Conservation (phyloP, 78 protist species). For the Isochrysis galbana region DNA sequence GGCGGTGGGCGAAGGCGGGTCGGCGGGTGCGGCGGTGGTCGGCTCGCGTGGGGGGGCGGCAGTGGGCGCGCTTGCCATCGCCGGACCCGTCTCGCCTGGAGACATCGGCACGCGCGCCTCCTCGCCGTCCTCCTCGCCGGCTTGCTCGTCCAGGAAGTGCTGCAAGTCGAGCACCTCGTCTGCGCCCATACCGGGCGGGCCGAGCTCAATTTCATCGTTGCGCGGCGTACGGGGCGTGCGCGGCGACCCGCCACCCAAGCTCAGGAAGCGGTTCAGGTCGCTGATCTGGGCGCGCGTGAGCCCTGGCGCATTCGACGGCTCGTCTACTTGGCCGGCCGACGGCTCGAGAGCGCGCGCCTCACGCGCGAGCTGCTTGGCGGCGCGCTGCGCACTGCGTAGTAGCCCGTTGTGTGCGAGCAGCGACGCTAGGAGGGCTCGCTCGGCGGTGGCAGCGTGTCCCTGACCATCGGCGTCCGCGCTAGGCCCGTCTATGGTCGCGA, state of each 20-base stretch:
- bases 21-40: too few relatives aligned
- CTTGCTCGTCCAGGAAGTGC: neutral
- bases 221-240: too few relatives aligned
- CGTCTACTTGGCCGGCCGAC: neutral
- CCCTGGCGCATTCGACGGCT: neutral
- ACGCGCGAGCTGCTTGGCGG: neutral
- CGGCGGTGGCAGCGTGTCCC: neutral
- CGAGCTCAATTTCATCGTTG: neutral
- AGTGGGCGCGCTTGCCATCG: too few relatives aligned
- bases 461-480: too few relatives aligned
- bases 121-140: neutral
- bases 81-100: too few relatives aligned
- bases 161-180: neutral
- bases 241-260: too few relatives aligned
- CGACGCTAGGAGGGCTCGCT: neutral
- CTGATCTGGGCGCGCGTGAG: neutral
- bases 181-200: neutral
- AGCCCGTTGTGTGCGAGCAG: neutral
- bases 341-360: neutral
- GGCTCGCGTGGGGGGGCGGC: too few relatives aligned
- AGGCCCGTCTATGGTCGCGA: neutral
- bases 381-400: neutral
- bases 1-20: neutral
- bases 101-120: too few relatives aligned
- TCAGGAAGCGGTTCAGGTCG: neutral